These are phyloP conservation scores for Vigna hirtella DNA, from an alignment of 306 rosid species.

Conservation along the genomic window DNA sequence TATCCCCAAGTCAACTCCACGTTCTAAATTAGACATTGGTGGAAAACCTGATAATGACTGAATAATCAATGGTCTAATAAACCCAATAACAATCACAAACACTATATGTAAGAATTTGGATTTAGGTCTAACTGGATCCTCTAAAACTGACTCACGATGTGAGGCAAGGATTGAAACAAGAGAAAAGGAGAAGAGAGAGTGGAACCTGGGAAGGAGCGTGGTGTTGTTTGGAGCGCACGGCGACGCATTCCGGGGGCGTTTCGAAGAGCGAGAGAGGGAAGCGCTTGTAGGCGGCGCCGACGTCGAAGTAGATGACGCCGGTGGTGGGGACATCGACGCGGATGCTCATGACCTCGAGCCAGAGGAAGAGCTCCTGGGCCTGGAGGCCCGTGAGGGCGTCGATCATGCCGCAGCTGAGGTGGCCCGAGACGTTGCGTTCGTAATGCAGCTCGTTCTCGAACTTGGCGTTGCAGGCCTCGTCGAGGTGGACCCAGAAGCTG, in stretches of 20 bases:
- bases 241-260: constrained; percentile 75
- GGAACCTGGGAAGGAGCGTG: not conserved
- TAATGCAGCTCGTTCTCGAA: constrained; percentile 87
- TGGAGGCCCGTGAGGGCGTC: constrained; percentile 65
- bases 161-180: too few species aligned
- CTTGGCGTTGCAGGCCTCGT: constrained; percentile 87
- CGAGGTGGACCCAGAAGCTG: constrained; percentile 63
- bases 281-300: constrained; percentile 74
- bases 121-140: too few species aligned
- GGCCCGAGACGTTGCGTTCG: constrained; percentile 76
- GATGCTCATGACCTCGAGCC: constrained; percentile 82
- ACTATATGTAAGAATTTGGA: too few species aligned
- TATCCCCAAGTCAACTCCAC: too few species aligned
- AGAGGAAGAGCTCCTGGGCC: constrained; percentile 85
- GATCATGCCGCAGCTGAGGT: constrained; percentile 68
- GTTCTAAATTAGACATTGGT: too few species aligned
- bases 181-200: not conserved
- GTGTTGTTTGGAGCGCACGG: constrained; percentile 35
- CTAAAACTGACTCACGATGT: too few species aligned
- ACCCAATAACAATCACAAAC: too few species aligned
- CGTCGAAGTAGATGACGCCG: constrained; percentile 84
- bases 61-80: too few species aligned
- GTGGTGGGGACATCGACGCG: constrained; percentile 85
- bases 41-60: too few species aligned
- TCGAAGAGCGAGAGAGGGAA: constrained; percentile 83